phyloP scores from a whole-genome alignment of 140 eudicot genomes.

The Bidens hawaiensis region DNA sequence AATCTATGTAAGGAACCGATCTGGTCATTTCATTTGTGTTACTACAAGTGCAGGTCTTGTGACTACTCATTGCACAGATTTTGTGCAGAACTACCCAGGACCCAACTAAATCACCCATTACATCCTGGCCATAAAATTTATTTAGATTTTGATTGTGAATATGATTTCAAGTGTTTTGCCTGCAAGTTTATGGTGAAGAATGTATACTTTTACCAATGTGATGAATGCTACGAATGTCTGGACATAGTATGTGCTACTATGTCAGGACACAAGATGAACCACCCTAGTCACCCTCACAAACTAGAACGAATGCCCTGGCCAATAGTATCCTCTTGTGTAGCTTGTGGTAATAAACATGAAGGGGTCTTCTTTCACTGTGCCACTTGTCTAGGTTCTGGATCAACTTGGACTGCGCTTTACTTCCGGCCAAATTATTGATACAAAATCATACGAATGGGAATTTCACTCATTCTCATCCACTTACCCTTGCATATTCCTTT shows the following conservation, averaged over 20 bases:
- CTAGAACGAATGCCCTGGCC: background rate
- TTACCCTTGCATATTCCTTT: constrained; percentile 13
- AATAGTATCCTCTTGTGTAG: background rate
- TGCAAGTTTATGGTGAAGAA: background rate
- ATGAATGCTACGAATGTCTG: background rate
- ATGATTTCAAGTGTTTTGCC: background rate
- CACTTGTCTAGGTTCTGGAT: background rate
- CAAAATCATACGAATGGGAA: background rate
- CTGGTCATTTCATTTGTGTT: constrained; percentile 4
- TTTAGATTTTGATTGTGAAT: too few relatives aligned
- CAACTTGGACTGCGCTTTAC: background rate
- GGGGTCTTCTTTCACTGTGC: constrained; percentile 6
- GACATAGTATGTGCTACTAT: background rate
- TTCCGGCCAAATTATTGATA: background rate
- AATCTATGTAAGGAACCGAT: background rate
- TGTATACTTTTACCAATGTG: background rate
- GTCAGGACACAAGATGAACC: background rate
- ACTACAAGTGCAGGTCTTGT: constrained; percentile 7
- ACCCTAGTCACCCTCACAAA: constrained; percentile 9
- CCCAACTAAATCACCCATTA: background rate
- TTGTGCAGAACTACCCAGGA: background rate
- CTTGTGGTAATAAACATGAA: background rate
- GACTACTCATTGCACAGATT: constrained; percentile 1
- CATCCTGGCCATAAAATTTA: background rate
- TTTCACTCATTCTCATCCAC: constrained; percentile 12